Evolutionary conservation across 495 filamentous ascomycete genomes (phyloP), one percentile per base, ranked within the genome.

Genomic region (Penicillium mononematosum): DNA sequence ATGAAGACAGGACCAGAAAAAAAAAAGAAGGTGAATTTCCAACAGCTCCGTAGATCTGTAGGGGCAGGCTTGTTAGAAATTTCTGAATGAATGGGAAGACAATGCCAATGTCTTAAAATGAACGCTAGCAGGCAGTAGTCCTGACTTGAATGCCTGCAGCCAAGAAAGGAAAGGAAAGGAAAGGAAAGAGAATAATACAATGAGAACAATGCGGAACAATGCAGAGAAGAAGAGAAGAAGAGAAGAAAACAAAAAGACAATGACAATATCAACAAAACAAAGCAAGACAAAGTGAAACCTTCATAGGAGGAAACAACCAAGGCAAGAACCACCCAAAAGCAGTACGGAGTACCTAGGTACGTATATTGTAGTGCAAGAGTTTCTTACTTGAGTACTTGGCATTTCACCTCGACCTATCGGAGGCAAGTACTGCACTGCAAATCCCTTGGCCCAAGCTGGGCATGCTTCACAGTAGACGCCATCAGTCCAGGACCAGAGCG

Each of bases 131-230:
- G 34, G 46, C 12, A 31, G 48, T 48, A 58, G 56, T 53, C 56
- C 51, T 34, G 56, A 58, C 38, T 45, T 39, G 54, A 58, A 56
- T 58, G 60, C 60, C 62, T 63, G 63, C 42, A 52, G 55, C 57
- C 59, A 51, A 54, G 50, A 60, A 67, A 61, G 56, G n/a, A 62
- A 66, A 46, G 60, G 56, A 12, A 62, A 47, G 22, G 56, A 34
- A 62, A 48, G 22, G 20, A 50, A 51, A 36, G 29, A 56, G 17
- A 44, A 63, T 24, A 48, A 63, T 29, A 50, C n/a, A 17, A 39
- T 39, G n/a, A 17, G 12, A 46, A 52, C 45, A 29, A 53, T 43
- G 27, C 4, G 49, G 36, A 42, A 42, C 36, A 56, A 57, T 31
- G 19, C 41, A 57, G 11, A 59, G 49, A 25, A 19, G 14, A 14